Conservation (phyloP, 2,329 filamentous ascomycete genomes). For the Fusarium hostae region DNA sequence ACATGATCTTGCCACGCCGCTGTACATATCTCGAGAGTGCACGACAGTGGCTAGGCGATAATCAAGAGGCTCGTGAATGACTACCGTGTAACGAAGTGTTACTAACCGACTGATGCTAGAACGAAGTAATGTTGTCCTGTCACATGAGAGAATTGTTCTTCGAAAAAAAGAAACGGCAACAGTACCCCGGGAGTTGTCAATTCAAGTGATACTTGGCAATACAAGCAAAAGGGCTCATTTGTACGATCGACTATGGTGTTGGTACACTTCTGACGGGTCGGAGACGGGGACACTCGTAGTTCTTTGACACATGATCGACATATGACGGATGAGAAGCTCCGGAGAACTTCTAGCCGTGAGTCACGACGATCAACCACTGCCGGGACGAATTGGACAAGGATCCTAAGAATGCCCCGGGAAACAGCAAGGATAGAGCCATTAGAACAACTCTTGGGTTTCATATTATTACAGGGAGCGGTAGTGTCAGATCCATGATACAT, state of each 20-base stretch:
- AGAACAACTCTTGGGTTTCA: rapidly evolving
- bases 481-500: no score
- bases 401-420: not conserved
- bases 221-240: not conserved
- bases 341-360: not conserved
- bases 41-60: not conserved
- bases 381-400: not conserved
- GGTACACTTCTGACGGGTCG: not conserved
- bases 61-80: not conserved
- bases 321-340: not conserved
- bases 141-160: not conserved
- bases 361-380: not conserved
- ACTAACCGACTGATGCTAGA: not conserved
- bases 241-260: not conserved
- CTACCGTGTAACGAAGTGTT: not conserved
- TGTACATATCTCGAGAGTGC: not conserved
- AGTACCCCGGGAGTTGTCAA: not conserved
- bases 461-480: rapidly evolving
- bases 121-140: not conserved
- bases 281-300: not conserved
- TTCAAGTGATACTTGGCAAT: not conserved
- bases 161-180: not conserved
- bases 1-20: conserved; percentile 8
- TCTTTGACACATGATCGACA: not conserved
- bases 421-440: not conserved